A percentile compares a stretch with the other conserved stretches of the same genome.
These are phyloP conservation scores for Pseudocercospora crystallina DNA, from an alignment of 2,329 filamentous ascomycete species.

Conservation along the genomic window DNA sequence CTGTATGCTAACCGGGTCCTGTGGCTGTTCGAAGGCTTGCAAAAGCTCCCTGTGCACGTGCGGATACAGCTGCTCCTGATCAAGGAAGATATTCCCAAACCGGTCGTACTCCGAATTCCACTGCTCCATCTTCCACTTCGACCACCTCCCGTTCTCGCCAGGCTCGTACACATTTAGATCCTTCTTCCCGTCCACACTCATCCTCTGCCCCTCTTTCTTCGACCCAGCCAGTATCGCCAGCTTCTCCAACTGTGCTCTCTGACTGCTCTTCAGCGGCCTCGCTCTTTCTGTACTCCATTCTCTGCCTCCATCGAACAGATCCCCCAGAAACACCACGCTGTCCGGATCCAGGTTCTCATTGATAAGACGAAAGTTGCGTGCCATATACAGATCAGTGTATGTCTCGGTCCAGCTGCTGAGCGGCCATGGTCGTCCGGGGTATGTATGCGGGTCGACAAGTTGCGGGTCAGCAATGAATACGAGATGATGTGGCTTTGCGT, in stretches of 20 bases:
- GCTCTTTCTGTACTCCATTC: conserved; percentile 77
- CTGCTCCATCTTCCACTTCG: conserved; percentile 74
- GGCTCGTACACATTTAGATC: conserved; percentile 30
- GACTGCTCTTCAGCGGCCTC: conserved; percentile 19
- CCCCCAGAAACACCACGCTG: conserved; percentile 85
- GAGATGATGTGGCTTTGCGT: conserved; percentile 77
- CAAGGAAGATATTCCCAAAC: conserved; percentile 82
- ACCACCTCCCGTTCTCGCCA: conserved; percentile 48
- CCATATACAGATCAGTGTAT: conserved; percentile 88
- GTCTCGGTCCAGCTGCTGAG: conserved; percentile 64
- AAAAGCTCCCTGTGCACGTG: conserved; percentile 20
- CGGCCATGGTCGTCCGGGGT: conserved; percentile 77
- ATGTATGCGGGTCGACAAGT: conserved; percentile 91
- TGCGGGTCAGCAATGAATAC: conserved; percentile 87
- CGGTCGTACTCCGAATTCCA: conserved; percentile 86
- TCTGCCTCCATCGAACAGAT: conserved; percentile 91
- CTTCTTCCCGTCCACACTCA: conserved; percentile 17
- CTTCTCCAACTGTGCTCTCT: conserved; percentile 25
- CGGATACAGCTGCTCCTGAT: conserved; percentile 34
- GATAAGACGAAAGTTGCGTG: conserved; percentile 75
- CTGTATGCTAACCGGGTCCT: conserved; percentile 23
- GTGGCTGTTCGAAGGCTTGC: conserved; percentile 23
- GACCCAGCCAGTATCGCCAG: conserved; percentile 19
- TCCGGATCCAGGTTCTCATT: conserved; percentile 78
- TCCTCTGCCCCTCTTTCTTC: conserved; percentile 25